Evolutionary conservation across 1,284 basidiomycete species (phyloP), one percentile per base, ranked within the genome.

Genomic region (Waitea zeae): DNA sequence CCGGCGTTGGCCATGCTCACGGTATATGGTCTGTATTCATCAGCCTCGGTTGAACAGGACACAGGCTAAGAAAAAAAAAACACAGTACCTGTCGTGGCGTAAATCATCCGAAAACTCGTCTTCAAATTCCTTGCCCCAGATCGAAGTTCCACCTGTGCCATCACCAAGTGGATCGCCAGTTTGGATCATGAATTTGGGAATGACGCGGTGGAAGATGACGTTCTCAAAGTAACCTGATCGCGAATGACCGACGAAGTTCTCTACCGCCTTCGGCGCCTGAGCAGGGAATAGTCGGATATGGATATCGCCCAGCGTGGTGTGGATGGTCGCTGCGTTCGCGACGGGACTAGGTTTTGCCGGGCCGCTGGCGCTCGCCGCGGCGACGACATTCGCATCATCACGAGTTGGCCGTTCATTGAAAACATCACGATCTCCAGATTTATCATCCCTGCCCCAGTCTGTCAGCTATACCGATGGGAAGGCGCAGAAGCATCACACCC

Each of bases 1-100:
- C 95, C 93, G 2, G 88, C 84, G 45, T 99, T 99, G n/a, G 95
- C 95, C 90, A 97, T 97, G 49, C 87, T 90, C 33, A 98, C 65
- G n/a, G 86, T 95, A 51, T 96, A 97, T 1, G 93, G 92, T 39
- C 82, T 84, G 39, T 13, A 39, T 17, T 40, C 31, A 24, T 31
- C 17, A 15, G 19, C 15, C 34, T 24, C 17, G 17, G 33, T 20
- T 34, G 27, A 20, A 30, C 17, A 27, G 22, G 12, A 37, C 30
- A 35, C 7, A 38, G 38, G 14, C 7, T 14, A 15, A 19, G 27
- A 30, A 36, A 18, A 14, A 29, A 31, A 3, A 15, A 15, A 20
- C 15, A 52, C 67, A 9, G 44, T n/a, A 82, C 75, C 88, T 64
- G 53, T 96, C 89, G 54, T 97, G 93, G 52, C 76, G 81, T 38